Percentiles rank a stretch among this genome's conserved stretches.
Evolutionary conservation across 2,329 filamentous ascomycete species (phyloP).

Genomic region (Polychaeton citri): DNA sequence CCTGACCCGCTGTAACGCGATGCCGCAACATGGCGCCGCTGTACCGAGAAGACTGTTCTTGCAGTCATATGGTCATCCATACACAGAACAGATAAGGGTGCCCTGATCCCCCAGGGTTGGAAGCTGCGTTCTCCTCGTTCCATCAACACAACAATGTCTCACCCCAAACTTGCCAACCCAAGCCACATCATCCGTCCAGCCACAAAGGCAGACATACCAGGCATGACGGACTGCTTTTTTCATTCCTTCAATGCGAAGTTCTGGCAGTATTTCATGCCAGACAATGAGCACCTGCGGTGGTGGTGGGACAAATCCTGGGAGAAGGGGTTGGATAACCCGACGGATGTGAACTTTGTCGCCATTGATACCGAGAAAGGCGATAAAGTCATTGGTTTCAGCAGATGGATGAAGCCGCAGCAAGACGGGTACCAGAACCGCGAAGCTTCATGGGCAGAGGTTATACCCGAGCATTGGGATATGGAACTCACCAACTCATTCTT

Average conservation of each 20-base stretch:
- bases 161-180: background rate
- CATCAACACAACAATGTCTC: too few species aligned
- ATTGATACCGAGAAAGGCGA: conserved; percentile 6
- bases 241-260: conserved; percentile 8
- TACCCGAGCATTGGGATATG: conserved; percentile 5
- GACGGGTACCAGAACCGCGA: conserved; percentile 4
- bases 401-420: conserved; percentile 6
- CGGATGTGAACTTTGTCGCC: conserved; percentile 7
- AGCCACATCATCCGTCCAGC: conserved; percentile 5
- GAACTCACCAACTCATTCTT: conserved; percentile 5
- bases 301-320: conserved; percentile 6
- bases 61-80: too few species aligned
- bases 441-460: conserved; percentile 3
- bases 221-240: conserved; percentile 6
- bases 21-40: too few species aligned
- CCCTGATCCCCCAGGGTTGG: too few species aligned
- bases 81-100: too few species aligned
- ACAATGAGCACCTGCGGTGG: conserved; percentile 1
- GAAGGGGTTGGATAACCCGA: conserved; percentile 5
- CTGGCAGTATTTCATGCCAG: conserved; percentile 7
- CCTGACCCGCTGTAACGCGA: too few species aligned
- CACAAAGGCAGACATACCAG: conserved; percentile 4
- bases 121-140: too few species aligned
- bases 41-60: too few species aligned
- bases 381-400: conserved; percentile 5